A percentile compares a stretch with the other conserved stretches of the same genome.
Evolutionary conservation across 176 grass and related monocot genomes (phyloP).

Genomic region (Avena eriantha): DNA sequence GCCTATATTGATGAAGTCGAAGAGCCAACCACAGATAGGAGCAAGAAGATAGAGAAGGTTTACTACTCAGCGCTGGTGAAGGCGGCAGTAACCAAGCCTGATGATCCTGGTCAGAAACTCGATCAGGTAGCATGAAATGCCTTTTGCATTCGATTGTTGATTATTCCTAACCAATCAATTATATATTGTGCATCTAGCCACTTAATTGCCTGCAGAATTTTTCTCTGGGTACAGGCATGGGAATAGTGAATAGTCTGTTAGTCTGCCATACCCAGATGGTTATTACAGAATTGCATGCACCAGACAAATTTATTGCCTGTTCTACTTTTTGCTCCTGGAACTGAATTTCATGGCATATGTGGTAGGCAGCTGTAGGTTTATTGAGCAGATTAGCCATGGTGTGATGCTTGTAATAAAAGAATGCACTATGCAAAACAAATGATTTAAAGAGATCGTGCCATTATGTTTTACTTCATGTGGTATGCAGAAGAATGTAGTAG

Average conservation of each 20-base stretch:
- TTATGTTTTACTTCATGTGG: not conserved
- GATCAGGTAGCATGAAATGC: conserved; percentile 71
- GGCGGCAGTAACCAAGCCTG: conserved; percentile 69
- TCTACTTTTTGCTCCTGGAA: conserved; percentile 11
- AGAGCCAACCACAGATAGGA: conserved; percentile 62
- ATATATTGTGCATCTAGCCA: conserved; percentile 2
- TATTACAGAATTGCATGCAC: not conserved
- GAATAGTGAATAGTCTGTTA: not conserved
- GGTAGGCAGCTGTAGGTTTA: not conserved
- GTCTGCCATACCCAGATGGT: conserved; percentile 8
- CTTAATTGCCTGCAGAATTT: conserved; percentile 11
- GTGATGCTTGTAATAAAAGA: not conserved
- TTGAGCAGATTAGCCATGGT: not conserved
- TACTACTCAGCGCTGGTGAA: conserved; percentile 84
- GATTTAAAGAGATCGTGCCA: not conserved
- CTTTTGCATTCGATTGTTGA: conserved; percentile 2
- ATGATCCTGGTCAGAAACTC: conserved; percentile 76
- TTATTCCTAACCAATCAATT: conserved; percentile 22
- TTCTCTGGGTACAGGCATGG: conserved; percentile 17
- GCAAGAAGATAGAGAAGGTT: conserved; percentile 87
- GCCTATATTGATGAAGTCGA: conserved; percentile 99
- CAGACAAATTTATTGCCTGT: not conserved
- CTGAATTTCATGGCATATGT: conserved; percentile 1
- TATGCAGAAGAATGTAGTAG: conserved; percentile 15
- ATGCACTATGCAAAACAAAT: not conserved